A percentile compares a stretch with the other conserved stretches of the same genome.
phyloP scores from a whole-genome alignment of 1,284 basidiomycete genomes.

The Bjerkandera adusta region DNA sequence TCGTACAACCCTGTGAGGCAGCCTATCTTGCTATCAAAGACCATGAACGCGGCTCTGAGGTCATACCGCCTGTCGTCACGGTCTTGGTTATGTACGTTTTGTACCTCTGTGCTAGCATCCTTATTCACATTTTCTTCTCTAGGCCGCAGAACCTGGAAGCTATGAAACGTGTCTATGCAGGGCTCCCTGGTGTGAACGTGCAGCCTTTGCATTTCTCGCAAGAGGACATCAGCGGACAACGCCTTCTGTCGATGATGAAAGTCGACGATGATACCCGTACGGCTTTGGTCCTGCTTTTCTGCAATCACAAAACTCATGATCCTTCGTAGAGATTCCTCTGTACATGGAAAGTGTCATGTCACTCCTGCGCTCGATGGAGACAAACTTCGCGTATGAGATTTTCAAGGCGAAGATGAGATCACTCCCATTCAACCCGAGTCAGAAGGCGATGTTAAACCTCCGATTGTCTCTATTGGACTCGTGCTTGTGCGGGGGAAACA shows the following conservation, averaged over 20 bases:
- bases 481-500: conserved; percentile 15
- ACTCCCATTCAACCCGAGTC: conserved; percentile 21
- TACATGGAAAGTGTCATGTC: conserved; percentile 15
- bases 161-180: conserved; percentile 29
- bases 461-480: conserved; percentile 27
- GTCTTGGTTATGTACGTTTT: conserved; percentile 21
- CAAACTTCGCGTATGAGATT: conserved; percentile 21
- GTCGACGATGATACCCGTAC: conserved; percentile 27
- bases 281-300: not conserved
- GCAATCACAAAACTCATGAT: not conserved
- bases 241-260: conserved; percentile 35
- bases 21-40: conserved; percentile 19
- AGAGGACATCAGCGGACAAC: conserved; percentile 29
- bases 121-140: not conserved
- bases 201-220: conserved; percentile 29
- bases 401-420: conserved; percentile 19
- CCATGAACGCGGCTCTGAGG: not conserved
- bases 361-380: conserved; percentile 27
- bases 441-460: conserved; percentile 23
- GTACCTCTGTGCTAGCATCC: conserved; percentile 4
- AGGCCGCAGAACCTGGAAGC: conserved; percentile 16
- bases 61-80: conserved; percentile 4
- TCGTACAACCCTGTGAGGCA: conserved; percentile 21
- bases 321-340: conserved; percentile 6
- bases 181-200: conserved; percentile 26